Evolutionary conservation across 352 stramenopile genomes (phyloP), one percentile per base, ranked within the genome.

Genomic region (Phytopythium ostracodes): DNA sequence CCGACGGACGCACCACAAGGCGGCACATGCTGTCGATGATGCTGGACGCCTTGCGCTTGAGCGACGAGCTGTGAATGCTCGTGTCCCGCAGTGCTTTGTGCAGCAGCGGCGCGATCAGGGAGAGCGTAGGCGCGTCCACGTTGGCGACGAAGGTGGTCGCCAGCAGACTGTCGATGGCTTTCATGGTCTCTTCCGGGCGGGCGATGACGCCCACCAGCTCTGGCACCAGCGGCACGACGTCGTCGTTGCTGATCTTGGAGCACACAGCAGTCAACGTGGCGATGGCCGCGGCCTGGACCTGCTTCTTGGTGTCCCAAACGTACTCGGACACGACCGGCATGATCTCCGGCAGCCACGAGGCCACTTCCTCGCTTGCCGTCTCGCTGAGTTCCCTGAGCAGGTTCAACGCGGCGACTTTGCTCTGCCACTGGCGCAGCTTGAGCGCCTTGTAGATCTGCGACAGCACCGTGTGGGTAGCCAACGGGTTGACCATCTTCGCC

Each of bases 11-110:
- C 58, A 85, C 77, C 27, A 98, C 90, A 12, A 98, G 75, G 56
- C 85, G 87, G 50, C 83, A 96, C 92, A 98, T 98, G 68, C 92
- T 97, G 67, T 96, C 89, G 69, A 98, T 98, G 57, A 98, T 96
- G 64, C 92, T 81, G 58, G 89, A 93, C 17, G 87, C 91, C 70
- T 96, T 91, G 44, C 92, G 84, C 74, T 98, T 97, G 38, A 97
- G 77, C 18, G 88, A 92, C 60, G 92, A 88, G 72, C 92, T 96
- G 72, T 98, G 83, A 62, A 94, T 93, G 58, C 88, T 84, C 67
- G 93, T 94, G 68, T 98, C 94, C 42, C 93, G 94, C 29, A 98
- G 73, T 40, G 88, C 88, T 63, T 96, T 90, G 63, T 90, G 83
- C 31, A 98, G 65, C 51, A 98, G 79, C 27, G 93, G 91, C 73